Conservation (phyloP, 2,329 filamentous ascomycete genomes). For the Diaporthe sp. region DNA sequence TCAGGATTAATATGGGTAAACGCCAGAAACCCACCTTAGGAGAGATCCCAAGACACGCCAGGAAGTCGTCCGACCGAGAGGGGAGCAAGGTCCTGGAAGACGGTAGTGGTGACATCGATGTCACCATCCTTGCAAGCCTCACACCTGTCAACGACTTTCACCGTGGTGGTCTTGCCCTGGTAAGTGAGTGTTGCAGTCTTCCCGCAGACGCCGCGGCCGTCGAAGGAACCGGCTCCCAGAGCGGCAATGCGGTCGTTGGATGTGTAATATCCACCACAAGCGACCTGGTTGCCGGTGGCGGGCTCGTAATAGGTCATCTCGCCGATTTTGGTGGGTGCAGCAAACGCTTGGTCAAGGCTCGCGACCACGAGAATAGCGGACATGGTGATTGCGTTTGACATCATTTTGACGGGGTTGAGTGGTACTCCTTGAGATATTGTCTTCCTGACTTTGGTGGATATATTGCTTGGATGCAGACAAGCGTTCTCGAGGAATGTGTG, state of each 20-base stretch:
- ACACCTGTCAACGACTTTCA: background rate
- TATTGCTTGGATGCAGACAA: no score
- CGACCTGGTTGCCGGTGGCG: background rate
- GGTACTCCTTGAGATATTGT: background rate
- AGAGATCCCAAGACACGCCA: background rate
- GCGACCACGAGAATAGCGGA: background rate
- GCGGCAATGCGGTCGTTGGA: background rate
- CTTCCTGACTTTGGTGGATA: background rate
- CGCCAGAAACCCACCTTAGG: background rate
- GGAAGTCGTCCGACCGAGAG: background rate
- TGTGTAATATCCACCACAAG: background rate
- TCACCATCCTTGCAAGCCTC: slow-evolving; percentile 1
- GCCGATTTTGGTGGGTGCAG: background rate
- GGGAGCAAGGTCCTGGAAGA: background rate
- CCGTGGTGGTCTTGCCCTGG: background rate
- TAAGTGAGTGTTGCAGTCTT: background rate
- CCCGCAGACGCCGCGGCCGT: background rate
- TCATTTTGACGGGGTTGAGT: background rate
- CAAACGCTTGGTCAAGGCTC: background rate
- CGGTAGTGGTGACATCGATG: background rate
- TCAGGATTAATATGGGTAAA: background rate
- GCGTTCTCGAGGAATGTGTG: no score
- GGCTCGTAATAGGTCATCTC: slow-evolving; percentile 12
- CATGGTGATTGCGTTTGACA: background rate
- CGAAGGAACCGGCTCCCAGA: background rate